Evolutionary conservation across 2,329 filamentous ascomycete species (phyloP), one percentile per base, ranked within the genome.

Genomic region (Dryadomyces quercivorus): DNA sequence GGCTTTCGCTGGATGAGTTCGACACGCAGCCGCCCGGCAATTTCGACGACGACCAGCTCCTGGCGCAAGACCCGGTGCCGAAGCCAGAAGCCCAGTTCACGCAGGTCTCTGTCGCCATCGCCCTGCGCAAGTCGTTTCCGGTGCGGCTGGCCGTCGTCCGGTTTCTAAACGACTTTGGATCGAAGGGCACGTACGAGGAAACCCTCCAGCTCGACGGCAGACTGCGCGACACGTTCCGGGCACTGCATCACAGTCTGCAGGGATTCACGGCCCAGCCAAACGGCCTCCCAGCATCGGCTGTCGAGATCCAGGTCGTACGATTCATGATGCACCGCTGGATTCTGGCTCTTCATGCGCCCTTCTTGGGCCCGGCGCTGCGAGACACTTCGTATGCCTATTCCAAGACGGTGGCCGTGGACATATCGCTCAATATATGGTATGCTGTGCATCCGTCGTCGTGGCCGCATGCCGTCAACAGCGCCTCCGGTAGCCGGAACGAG

Each of bases 341-440:
- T 58, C 67, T 82, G 16, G 70, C 72, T 0, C 70, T 84, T 0
- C 80, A 84, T 57, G 72, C 76, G 18, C 73, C 73, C 0, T 73
- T 74, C 64, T 69, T 76, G 20, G 57, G 57, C 20, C 61, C 64
- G 9, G 66, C 67, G 10, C 70, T 75, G 0, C 65, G 70, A 5
- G 63, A 69, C 1, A 69, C 76, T 36, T 71, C 74, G 0, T 78
- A 74, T 57, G 75, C 75, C 60, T 80, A 75, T 62, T 78, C 76
- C 0, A 70, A 74, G 8, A 76, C 77, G 55, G 70, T 76, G 47
- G 70, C 68, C 21, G 64, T 75, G 10, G 73, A 76, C 59, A 65
- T 62, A 1, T 59, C 64, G 0, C 49, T 68, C 18, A 65, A 64
- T 26, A 58, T 65, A 2, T 66, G 63, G 59, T n/a, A 9, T 42